These are phyloP conservation scores for Pleoardoris graminearum DNA, from an alignment of 2,329 filamentous ascomycete species.

Conservation along the genomic window DNA sequence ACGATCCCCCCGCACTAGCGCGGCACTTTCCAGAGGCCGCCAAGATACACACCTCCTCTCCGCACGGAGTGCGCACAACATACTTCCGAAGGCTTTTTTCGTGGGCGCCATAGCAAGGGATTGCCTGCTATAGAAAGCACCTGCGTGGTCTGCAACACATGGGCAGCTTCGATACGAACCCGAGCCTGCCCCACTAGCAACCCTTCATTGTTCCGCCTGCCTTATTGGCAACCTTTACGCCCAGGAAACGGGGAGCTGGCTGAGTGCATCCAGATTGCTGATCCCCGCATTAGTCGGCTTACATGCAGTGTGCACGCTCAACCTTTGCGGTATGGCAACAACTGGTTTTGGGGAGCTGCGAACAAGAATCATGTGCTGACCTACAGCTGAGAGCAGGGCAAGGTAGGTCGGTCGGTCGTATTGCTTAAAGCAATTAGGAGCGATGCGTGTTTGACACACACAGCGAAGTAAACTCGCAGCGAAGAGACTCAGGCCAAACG, in stretches of 20 bases:
- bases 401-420: background rate
- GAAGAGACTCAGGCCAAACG: too few relatives aligned
- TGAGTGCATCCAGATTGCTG: background rate
- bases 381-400: background rate
- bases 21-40: background rate
- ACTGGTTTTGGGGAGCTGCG: too few relatives aligned
- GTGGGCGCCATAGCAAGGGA: background rate
- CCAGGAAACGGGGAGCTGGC: conserved; percentile 4
- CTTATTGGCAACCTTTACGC: background rate
- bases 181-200: background rate
- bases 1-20: conserved; percentile 3
- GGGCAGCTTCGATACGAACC: background rate
- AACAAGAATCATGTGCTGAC: too few relatives aligned
- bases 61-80: background rate
- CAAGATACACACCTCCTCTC: background rate
- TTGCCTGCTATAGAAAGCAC: background rate
- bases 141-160: background rate
- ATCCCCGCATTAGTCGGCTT: conserved; percentile 2
- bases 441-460: too few relatives aligned
- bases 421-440: too few relatives aligned
- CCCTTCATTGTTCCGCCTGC: background rate
- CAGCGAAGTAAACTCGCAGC: too few relatives aligned
- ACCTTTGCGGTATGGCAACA: too few relatives aligned
- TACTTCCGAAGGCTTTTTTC: background rate
- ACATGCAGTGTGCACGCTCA: background rate